Percentiles rank a stretch among this genome's conserved stretches.
Evolutionary conservation across 129 eudicot species (phyloP).

Genomic region (Lactuca saligna): DNA sequence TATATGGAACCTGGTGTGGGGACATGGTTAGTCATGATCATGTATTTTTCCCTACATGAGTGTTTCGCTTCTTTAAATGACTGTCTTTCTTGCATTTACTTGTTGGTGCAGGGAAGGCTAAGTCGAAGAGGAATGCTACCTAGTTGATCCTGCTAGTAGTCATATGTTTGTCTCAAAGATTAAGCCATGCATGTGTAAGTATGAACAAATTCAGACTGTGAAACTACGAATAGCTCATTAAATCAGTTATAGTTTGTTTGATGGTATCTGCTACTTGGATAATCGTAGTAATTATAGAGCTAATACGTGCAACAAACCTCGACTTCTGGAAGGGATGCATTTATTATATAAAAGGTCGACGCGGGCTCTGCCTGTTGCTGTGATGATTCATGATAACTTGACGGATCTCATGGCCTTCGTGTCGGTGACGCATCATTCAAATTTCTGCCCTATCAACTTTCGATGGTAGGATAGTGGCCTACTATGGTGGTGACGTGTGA

Average conservation of each 20-base stretch:
- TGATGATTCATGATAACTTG: not conserved
- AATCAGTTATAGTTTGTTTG: slow-evolving; percentile 7
- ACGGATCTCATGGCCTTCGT: not conserved
- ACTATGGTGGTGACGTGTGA: no score
- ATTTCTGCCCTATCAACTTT: slow-evolving; percentile 28
- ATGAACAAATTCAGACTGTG: slow-evolving; percentile 3
- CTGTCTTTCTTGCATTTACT: no score
- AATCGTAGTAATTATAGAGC: not conserved
- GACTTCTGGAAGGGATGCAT: slow-evolving; percentile 17
- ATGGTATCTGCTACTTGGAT: slow-evolving; percentile 4
- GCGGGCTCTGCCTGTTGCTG: not conserved
- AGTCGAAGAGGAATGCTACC: no score
- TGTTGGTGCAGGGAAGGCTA: no score
- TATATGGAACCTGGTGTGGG: no score
- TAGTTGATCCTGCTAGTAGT: no score
- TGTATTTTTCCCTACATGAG: no score
- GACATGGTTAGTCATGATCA: no score
- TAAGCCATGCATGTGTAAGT: not conserved
- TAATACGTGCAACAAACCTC: slow-evolving; percentile 6
- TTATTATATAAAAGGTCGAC: slow-evolving; percentile 15
- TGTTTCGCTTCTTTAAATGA: no score
- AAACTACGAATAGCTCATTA: slow-evolving; percentile 4
- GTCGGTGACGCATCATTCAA: slow-evolving; percentile 26
- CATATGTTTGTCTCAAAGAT: no score
- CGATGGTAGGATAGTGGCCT: no score